A percentile compares a stretch with the other conserved stretches of the same genome.
phyloP scores from a whole-genome alignment of 2,329 filamentous ascomycete genomes.

The Lachnellula cervina region DNA sequence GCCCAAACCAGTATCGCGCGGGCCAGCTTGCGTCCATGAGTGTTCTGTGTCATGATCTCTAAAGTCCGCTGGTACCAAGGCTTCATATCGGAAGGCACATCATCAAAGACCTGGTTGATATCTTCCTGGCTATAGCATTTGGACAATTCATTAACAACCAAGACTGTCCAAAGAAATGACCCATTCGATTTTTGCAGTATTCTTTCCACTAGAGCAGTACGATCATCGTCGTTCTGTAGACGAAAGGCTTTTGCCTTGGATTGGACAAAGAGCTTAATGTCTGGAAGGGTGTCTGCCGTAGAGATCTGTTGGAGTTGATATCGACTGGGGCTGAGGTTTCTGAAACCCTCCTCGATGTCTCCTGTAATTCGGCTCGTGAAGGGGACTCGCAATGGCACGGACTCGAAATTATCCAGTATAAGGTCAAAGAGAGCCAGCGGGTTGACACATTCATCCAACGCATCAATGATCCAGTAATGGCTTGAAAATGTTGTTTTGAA shows the following conservation, averaged over 20 bases:
- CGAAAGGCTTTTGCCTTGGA: conserved; percentile 16
- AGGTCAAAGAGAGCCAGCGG: conserved; percentile 2
- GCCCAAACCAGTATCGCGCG: conserved; percentile 29
- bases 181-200: conserved; percentile 34
- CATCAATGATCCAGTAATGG: conserved; percentile 36
- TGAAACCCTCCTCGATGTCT: conserved; percentile 11
- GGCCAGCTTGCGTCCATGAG: conserved; percentile 25
- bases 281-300: conserved; percentile 19
- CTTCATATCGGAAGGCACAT: conserved; percentile 34
- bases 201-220: conserved; percentile 23
- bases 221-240: conserved; percentile 18
- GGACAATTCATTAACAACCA: conserved; percentile 32
- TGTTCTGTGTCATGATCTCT: conserved; percentile 8
- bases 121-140: conserved; percentile 29
- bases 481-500: conserved; percentile 21
- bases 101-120: conserved; percentile 30
- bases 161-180: conserved; percentile 35
- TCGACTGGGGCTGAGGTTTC: conserved; percentile 3
- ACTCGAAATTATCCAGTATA: conserved; percentile 5
- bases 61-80: conserved; percentile 27
- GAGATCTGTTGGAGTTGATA: conserved; percentile 16
- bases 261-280: conserved; percentile 19
- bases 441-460: conserved; percentile 31
- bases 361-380: conserved; percentile 18
- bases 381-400: conserved; percentile 18